Evolutionary conservation across 2,329 filamentous ascomycete genomes (phyloP).

Genomic region (Cladobotryum protrusum): DNA sequence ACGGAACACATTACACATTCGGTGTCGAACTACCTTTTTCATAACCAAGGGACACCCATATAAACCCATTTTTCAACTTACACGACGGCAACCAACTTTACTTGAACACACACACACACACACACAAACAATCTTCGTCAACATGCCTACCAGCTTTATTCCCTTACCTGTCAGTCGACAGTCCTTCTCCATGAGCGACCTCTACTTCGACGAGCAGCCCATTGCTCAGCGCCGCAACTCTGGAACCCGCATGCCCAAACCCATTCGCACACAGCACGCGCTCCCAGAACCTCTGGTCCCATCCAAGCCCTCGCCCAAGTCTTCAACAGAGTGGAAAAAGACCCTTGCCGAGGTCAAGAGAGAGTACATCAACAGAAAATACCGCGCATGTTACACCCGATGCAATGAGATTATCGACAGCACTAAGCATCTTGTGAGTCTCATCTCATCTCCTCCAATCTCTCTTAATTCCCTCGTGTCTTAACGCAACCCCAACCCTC

Average conservation of each 20-base stretch:
- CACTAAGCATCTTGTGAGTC: constrained; percentile 38
- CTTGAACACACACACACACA: neutral
- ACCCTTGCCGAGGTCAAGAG: constrained; percentile 48
- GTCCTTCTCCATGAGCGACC: neutral
- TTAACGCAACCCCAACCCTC: no score
- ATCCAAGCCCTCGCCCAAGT: constrained; percentile 34
- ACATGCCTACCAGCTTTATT: neutral
- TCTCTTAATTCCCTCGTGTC: neutral
- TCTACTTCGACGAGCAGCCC: neutral
- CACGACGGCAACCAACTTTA: neutral
- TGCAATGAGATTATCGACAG: constrained; percentile 49
- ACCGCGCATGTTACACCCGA: constrained; percentile 46
- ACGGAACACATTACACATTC: no score
- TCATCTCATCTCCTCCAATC: neutral
- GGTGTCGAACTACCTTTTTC: neutral
- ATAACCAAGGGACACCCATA: neutral
- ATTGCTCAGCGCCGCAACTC: neutral
- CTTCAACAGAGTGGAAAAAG: constrained; percentile 44
- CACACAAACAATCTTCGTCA: neutral
- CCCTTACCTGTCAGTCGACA: neutral
- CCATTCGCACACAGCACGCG: constrained; percentile 2
- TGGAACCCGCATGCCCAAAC: neutral
- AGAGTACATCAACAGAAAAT: constrained; percentile 44
- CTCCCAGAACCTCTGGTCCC: constrained; percentile 14
- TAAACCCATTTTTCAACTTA: neutral